Conservation (phyloP, 2,329 filamentous ascomycete species). For the Pseudohalonectria lignicola region DNA sequence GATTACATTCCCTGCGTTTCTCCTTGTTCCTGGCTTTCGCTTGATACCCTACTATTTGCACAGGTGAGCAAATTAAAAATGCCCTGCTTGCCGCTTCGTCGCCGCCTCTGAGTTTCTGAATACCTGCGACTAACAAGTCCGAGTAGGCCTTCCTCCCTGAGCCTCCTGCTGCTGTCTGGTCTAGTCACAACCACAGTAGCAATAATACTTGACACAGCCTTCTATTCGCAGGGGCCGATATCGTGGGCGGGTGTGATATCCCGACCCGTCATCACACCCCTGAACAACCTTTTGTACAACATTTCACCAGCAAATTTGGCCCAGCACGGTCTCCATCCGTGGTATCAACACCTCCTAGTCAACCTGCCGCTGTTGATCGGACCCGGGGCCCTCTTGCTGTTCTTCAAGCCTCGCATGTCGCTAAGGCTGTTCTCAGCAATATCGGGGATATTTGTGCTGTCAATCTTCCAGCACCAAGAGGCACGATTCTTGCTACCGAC, state of each 20-base stretch:
- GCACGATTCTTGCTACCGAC: conserved; percentile 68
- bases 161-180: conserved; percentile 53
- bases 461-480: conserved; percentile 69
- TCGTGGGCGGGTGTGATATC: conserved; percentile 52
- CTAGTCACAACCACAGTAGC: conserved; percentile 60
- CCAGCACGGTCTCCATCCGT: conserved; percentile 65
- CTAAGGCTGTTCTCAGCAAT: conserved; percentile 62
- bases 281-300: conserved; percentile 73
- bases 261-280: conserved; percentile 60
- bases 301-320: conserved; percentile 58
- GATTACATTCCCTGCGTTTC: conserved; percentile 91
- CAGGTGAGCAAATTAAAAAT: conserved; percentile 51
- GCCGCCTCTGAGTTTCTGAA: conserved; percentile 2
- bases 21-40: conserved; percentile 72
- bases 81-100: background rate
- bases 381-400: conserved; percentile 52
- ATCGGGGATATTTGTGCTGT: conserved; percentile 59
- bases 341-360: conserved; percentile 63
- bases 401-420: conserved; percentile 44
- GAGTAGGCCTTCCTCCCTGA: conserved; percentile 45
- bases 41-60: conserved; percentile 76
- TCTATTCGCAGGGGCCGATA: conserved; percentile 58
- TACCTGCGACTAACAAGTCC: conserved; percentile 8
- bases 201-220: conserved; percentile 73
- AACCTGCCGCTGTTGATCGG: conserved; percentile 66